Evolutionary conservation across 139 green algal genomes (phyloP).

Genomic region (Chlamydomonas eustigma): DNA sequence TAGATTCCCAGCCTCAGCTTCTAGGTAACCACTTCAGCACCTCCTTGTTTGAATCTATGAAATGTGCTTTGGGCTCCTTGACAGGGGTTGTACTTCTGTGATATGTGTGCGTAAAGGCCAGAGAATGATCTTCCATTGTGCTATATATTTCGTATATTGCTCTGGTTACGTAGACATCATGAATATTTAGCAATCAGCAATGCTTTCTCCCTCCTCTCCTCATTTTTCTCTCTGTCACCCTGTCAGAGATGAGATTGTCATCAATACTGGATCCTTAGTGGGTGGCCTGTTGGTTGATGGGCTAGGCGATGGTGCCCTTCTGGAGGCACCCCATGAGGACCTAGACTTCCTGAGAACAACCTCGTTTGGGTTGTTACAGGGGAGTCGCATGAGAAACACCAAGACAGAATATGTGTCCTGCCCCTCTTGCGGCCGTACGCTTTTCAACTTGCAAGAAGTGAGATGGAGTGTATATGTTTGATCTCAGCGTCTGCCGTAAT

Average conservation of each 20-base stretch:
- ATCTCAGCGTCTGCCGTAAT: no score
- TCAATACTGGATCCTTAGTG: slow-evolving; percentile 61
- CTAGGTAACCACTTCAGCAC: not conserved
- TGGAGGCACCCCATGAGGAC: slow-evolving; percentile 74
- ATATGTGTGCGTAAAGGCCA: no score
- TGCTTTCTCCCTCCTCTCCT: not conserved
- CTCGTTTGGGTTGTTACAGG: slow-evolving; percentile 94
- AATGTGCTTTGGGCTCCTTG: no score
- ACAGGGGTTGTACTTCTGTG: no score
- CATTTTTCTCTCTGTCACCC: not conserved
- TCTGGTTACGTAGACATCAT: no score
- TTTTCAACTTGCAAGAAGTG: slow-evolving; percentile 97
- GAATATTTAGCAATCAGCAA: no score
- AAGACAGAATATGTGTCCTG: slow-evolving; percentile 99
- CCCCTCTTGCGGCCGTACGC: slow-evolving; percentile 93
- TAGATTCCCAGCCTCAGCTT: slow-evolving; percentile 31
- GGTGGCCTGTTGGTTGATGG: slow-evolving; percentile 93
- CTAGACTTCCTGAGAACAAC: slow-evolving; percentile 87
- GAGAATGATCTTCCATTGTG: no score
- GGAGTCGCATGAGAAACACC: slow-evolving; percentile 94
- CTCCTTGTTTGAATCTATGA: not conserved
- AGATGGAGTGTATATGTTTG: no score
- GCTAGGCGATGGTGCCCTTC: slow-evolving; percentile 88
- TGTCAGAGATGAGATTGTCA: slow-evolving; percentile 12
- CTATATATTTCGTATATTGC: no score